Evolutionary conservation across 306 rosid species (phyloP).

Genomic region (Cajanus cajan): DNA sequence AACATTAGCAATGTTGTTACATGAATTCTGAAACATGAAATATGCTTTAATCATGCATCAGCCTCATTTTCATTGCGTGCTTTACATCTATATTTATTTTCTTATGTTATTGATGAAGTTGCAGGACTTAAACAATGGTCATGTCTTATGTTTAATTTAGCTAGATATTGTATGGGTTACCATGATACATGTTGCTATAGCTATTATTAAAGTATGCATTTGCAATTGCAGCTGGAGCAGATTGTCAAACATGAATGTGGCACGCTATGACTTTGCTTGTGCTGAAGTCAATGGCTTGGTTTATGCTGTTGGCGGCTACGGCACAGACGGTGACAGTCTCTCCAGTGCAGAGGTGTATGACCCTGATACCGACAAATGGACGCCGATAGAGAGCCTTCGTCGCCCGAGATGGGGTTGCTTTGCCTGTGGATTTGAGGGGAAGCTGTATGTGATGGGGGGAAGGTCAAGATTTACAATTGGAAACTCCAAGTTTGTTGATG

Average conservation of each 20-base stretch:
- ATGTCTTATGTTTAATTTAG: neutral
- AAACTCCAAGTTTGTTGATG: constrained; percentile 81
- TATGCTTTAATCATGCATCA: neutral
- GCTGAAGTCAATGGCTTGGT: constrained; percentile 79
- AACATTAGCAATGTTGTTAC: neutral
- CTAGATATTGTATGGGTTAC: neutral
- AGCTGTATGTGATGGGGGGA: constrained; percentile 97
- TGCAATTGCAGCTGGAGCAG: constrained; percentile 76
- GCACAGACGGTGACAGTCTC: constrained; percentile 61
- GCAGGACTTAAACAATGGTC: neutral
- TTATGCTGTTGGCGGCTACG: constrained; percentile 88
- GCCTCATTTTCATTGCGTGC: neutral
- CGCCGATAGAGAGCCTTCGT: constrained; percentile 72
- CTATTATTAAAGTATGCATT: neutral
- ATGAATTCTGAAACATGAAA: neutral
- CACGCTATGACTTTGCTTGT: constrained; percentile 86
- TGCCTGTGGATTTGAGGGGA: constrained; percentile 87
- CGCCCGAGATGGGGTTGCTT: constrained; percentile 97
- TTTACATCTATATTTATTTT: neutral
- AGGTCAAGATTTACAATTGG: constrained; percentile 95
- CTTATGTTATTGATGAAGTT: neutral
- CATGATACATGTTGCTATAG: no score
- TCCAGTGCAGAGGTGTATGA: constrained; percentile 82
- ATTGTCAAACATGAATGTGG: constrained; percentile 70
- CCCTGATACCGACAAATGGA: constrained; percentile 70